phyloP scores from a whole-genome alignment of 805 yeast genomes.

The Zygosaccharomyces lentus region DNA sequence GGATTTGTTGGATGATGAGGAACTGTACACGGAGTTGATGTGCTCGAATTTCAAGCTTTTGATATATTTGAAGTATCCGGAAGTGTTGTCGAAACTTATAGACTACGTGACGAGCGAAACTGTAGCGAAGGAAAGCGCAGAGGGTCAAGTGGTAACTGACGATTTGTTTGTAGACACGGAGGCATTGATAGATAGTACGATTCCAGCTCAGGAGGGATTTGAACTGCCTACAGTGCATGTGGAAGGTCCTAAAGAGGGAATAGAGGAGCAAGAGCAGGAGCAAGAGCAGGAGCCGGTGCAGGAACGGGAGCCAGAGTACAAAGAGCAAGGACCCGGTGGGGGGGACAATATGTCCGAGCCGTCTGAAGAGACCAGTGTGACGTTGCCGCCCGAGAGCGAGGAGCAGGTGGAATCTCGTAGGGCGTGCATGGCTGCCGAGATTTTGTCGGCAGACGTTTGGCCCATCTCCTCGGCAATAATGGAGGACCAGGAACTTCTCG shows the following conservation, averaged over 20 bases:
- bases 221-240: conserved; percentile 6
- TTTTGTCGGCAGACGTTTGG: conserved; percentile 90
- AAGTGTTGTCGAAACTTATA: conserved; percentile 62
- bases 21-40: conserved; percentile 65
- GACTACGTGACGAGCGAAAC: conserved; percentile 52
- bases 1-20: conserved; percentile 70
- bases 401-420: conserved; percentile 39
- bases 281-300: conserved; percentile 10
- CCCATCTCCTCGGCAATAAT: conserved; percentile 84
- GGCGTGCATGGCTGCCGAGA: conserved; percentile 79
- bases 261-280: conserved; percentile 6
- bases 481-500: conserved; percentile 62
- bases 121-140: conserved; percentile 28
- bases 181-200: conserved; percentile 12
- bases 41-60: conserved; percentile 70
- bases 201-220: conserved; percentile 13
- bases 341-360: conserved; percentile 26
- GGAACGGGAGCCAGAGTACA: conserved; percentile 13
- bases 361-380: conserved; percentile 33
- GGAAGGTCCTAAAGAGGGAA: conserved; percentile 6
- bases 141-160: conserved; percentile 14
- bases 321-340: conserved; percentile 22
- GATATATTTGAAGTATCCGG: conserved; percentile 76
- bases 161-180: conserved; percentile 15
- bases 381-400: conserved; percentile 35